A percentile compares a stretch with the other conserved stretches of the same genome.
Evolutionary conservation across 805 yeast genomes (phyloP).

Genomic region (Alloascoidea hylecoeti): DNA sequence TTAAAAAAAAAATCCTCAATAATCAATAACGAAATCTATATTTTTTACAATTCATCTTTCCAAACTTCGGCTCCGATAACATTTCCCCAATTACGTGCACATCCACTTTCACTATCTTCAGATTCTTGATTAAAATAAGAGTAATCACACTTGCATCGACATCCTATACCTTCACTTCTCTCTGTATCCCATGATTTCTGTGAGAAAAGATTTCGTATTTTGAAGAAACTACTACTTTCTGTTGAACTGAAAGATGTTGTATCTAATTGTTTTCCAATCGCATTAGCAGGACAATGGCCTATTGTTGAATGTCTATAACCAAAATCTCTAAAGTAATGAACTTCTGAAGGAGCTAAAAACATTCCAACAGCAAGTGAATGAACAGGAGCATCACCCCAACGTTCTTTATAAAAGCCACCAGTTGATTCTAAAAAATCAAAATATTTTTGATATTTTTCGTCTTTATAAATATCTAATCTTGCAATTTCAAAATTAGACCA

Average conservation of each 20-base stretch:
- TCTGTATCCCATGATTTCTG: constrained; percentile 23
- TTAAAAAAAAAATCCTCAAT: too few relatives aligned
- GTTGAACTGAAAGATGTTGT: constrained; percentile 17
- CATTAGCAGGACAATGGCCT: constrained; percentile 72
- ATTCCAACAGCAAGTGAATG: constrained; percentile 81
- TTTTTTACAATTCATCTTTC: too few relatives aligned
- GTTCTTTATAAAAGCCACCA: constrained; percentile 78
- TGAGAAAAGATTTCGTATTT: constrained; percentile 23
- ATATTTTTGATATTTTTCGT: constrained; percentile 49
- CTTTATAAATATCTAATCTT: constrained; percentile 56
- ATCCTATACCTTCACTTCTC: constrained; percentile 48
- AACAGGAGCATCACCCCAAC: constrained; percentile 98
- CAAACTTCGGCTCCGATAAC: too few relatives aligned
- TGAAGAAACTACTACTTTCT: constrained; percentile 17
- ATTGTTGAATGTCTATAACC: constrained; percentile 78
- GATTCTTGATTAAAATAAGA: too few relatives aligned
- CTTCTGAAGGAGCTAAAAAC: constrained; percentile 48
- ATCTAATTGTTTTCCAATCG: constrained; percentile 34
- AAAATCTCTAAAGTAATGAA: constrained; percentile 87
- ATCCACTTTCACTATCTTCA: too few relatives aligned
- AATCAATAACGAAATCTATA: too few relatives aligned
- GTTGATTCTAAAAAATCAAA: constrained; percentile 53
- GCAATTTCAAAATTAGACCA: constrained; percentile 95
- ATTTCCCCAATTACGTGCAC: too few relatives aligned
- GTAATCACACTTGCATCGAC: constrained; percentile 82